phyloP scores from a whole-genome alignment of 139 green algal species.

The Zygnema circumcarinatum region DNA sequence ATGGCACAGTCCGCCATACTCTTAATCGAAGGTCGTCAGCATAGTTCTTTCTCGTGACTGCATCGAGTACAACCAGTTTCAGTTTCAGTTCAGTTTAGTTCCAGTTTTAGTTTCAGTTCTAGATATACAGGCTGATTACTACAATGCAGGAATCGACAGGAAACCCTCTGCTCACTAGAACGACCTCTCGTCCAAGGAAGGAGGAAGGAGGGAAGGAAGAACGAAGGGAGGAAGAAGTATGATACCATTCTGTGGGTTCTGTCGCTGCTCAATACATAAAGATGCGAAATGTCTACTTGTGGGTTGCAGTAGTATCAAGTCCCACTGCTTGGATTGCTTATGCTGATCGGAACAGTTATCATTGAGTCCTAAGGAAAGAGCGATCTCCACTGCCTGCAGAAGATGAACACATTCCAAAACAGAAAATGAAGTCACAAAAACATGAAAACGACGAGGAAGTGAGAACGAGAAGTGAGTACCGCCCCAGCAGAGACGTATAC shows the following conservation, averaged over 20 bases:
- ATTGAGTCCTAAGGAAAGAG: neutral
- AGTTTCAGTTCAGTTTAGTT: no score
- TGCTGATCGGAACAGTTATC: neutral
- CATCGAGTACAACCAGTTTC: no score
- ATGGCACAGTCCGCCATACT: neutral
- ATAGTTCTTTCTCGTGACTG: no score
- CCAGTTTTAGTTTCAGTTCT: neutral
- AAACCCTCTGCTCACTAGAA: neutral
- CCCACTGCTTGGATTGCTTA: neutral
- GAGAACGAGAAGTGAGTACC: no score
- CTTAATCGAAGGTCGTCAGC: neutral
- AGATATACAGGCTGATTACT: no score
- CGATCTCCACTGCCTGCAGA: neutral
- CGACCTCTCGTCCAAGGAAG: neutral
- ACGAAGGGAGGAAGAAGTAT: neutral
- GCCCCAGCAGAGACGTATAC: no score
- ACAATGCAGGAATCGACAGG: neutral
- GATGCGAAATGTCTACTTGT: neutral
- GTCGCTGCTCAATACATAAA: neutral
- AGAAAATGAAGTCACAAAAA: neutral
- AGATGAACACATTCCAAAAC: neutral
- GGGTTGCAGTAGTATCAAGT: neutral
- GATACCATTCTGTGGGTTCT: neutral
- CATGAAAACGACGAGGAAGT: no score
- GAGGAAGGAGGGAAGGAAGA: neutral